Evolutionary conservation across 305 asterid species (phyloP).

Genomic region (Fraxinus dipetala): DNA sequence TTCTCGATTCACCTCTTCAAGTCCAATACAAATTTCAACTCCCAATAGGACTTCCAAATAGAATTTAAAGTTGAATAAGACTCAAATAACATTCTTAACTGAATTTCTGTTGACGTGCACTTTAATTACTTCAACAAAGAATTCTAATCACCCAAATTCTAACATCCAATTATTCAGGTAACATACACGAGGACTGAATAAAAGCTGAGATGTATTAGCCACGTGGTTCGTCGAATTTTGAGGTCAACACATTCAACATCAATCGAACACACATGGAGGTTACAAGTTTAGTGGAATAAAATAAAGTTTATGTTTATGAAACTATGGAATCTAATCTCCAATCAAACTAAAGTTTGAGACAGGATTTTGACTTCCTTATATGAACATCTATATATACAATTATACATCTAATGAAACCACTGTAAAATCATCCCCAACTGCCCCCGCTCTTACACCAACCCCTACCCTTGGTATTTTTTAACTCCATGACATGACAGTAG

Average conservation of each 20-base stretch:
- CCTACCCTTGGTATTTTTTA: background rate
- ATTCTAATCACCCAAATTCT: too few species aligned
- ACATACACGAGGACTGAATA: too few species aligned
- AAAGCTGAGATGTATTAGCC: background rate
- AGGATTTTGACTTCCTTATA: background rate
- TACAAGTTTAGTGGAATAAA: background rate
- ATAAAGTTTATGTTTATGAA: background rate
- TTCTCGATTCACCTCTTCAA: too few species aligned
- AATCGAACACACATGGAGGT: background rate
- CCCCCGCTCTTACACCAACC: background rate
- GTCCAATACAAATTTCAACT: too few species aligned
- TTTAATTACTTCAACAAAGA: too few species aligned
- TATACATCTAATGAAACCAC: background rate
- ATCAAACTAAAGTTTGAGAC: background rate
- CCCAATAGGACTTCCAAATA: too few species aligned
- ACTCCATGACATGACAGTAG: background rate
- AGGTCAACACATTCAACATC: background rate
- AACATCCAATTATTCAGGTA: too few species aligned
- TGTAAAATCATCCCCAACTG: background rate
- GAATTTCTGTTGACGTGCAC: too few species aligned
- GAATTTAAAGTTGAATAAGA: too few species aligned
- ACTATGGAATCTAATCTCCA: background rate
- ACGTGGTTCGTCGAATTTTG: background rate
- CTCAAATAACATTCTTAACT: too few species aligned
- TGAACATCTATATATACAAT: background rate